A percentile compares a stretch with the other conserved stretches of the same genome.
Conservation (phyloP, 2,329 filamentous ascomycete genomes). For the Aspergillus caelatus region DNA sequence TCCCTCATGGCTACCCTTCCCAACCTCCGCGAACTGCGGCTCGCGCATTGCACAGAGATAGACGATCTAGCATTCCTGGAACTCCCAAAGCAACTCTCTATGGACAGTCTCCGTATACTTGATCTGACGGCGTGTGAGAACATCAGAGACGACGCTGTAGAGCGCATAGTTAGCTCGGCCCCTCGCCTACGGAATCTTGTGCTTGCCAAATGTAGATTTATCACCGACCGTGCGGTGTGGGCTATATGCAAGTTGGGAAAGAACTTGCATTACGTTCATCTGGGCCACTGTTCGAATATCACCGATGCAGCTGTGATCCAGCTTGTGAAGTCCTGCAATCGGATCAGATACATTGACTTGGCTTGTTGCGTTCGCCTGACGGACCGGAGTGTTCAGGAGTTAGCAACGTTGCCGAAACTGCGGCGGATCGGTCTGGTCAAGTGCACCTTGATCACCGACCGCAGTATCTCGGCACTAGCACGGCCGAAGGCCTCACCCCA, state of each 20-base stretch:
- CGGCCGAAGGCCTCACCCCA: slow-evolving; percentile 59
- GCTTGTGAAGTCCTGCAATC: slow-evolving; percentile 82
- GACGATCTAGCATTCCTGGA: slow-evolving; percentile 86
- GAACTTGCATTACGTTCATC: slow-evolving; percentile 94
- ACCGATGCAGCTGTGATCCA: slow-evolving; percentile 86
- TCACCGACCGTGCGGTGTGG: slow-evolving; percentile 85
- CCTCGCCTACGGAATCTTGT: slow-evolving; percentile 91
- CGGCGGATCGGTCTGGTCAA: slow-evolving; percentile 95
- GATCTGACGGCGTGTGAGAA: slow-evolving; percentile 87
- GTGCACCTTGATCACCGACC: slow-evolving; percentile 85
- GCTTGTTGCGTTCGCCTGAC: slow-evolving; percentile 93
- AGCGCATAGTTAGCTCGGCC: slow-evolving; percentile 82
- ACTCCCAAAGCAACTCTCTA: slow-evolving; percentile 68
- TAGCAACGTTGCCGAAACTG: slow-evolving; percentile 87
- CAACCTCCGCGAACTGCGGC: slow-evolving; percentile 84
- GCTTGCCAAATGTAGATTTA: slow-evolving; percentile 87
- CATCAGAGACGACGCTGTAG: slow-evolving; percentile 82
- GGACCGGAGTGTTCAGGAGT: slow-evolving; percentile 78
- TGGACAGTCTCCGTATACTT: slow-evolving; percentile 88
- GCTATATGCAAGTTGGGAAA: slow-evolving; percentile 89
- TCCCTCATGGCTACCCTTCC: slow-evolving; percentile 76
- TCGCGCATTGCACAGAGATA: slow-evolving; percentile 82
- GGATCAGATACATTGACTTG: slow-evolving; percentile 95
- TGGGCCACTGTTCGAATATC: slow-evolving; percentile 90
- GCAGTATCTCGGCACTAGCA: slow-evolving; percentile 82